phyloP scores from a whole-genome alignment of 805 yeast species.

The Saccharomycopsis babjevae region DNA sequence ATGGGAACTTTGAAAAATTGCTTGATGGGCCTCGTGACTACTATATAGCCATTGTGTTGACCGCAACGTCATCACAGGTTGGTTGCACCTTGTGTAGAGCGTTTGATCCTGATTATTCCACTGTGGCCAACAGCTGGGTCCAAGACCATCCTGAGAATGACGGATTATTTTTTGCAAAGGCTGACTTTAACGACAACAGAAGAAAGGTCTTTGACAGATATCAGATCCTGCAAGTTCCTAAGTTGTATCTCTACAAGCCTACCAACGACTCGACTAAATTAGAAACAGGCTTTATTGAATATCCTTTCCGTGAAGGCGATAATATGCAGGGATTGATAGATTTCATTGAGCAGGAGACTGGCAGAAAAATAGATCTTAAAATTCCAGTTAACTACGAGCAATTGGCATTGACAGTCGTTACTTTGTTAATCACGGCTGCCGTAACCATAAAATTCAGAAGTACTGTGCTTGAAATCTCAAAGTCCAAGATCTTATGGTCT shows the following conservation, averaged over 20 bases:
- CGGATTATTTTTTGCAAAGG: constrained; percentile 56
- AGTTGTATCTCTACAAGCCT: constrained; percentile 53
- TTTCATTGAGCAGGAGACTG: constrained; percentile 22
- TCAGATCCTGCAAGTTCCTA: constrained; percentile 67
- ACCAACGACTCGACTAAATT: constrained; percentile 27
- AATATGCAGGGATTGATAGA: constrained; percentile 24
- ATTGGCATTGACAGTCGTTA: constrained; percentile 26
- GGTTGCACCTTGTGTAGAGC: constrained; percentile 70
- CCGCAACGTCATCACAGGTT: constrained; percentile 64
- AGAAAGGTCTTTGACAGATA: constrained; percentile 32
- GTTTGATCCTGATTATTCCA: constrained; percentile 53
- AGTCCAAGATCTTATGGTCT: constrained; percentile 63
- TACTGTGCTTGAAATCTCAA: constrained; percentile 32
- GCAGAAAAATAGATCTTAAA: constrained; percentile 22
- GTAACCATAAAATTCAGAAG: constrained; percentile 26
- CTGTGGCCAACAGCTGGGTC: constrained; percentile 55
- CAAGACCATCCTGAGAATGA: constrained; percentile 45
- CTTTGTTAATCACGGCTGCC: constrained; percentile 29
- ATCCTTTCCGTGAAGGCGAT: constrained; percentile 38
- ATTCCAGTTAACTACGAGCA: constrained; percentile 32
- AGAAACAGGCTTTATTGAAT: constrained; percentile 29
- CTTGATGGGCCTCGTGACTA: constrained; percentile 59
- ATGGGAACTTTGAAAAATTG: constrained; percentile 44
- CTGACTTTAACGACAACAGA: constrained; percentile 58
- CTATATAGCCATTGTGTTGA: constrained; percentile 56